phyloP scores from a whole-genome alignment of 805 yeast genomes.

The Starmerella stellata region DNA sequence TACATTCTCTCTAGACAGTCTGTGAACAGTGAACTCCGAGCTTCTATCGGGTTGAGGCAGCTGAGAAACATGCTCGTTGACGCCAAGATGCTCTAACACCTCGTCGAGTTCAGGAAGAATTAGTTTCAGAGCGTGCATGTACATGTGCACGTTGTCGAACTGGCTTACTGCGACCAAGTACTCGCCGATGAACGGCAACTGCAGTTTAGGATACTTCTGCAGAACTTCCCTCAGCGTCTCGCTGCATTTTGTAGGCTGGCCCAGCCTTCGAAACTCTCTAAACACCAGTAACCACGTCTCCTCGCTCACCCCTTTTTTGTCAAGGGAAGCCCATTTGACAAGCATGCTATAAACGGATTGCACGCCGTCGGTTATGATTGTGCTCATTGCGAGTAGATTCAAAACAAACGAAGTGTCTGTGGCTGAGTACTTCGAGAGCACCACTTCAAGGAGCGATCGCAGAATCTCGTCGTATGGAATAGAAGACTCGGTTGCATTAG shows the following conservation, averaged over 20 bases:
- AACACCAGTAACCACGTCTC: constrained; percentile 16
- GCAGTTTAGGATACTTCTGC: constrained; percentile 8
- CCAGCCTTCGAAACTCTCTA: constrained; percentile 18
- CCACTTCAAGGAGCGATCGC: background rate
- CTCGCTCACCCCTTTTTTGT: constrained; percentile 14
- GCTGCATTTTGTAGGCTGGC: constrained; percentile 18
- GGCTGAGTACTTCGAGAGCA: background rate
- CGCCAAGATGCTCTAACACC: constrained; percentile 10
- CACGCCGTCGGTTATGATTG: constrained; percentile 18
- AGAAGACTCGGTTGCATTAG: too few relatives aligned
- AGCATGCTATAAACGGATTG: constrained; percentile 15
- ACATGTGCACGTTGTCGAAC: constrained; percentile 13
- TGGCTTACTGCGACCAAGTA: constrained; percentile 15
- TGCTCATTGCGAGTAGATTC: constrained; percentile 16
- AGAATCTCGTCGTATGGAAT: too few relatives aligned
- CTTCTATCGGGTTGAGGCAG: constrained; percentile 1
- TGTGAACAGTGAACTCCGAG: background rate
- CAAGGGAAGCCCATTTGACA: constrained; percentile 9
- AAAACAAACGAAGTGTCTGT: background rate
- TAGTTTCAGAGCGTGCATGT: constrained; percentile 7
- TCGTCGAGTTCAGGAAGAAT: constrained; percentile 14
- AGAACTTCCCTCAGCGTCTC: constrained; percentile 15
- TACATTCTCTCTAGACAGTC: constrained; percentile 1
- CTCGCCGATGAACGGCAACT: constrained; percentile 16
- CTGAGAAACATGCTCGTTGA: constrained; percentile 3